Conservation (phyloP, 2,329 filamentous ascomycete genomes). For the Neurospora crassa region DNA sequence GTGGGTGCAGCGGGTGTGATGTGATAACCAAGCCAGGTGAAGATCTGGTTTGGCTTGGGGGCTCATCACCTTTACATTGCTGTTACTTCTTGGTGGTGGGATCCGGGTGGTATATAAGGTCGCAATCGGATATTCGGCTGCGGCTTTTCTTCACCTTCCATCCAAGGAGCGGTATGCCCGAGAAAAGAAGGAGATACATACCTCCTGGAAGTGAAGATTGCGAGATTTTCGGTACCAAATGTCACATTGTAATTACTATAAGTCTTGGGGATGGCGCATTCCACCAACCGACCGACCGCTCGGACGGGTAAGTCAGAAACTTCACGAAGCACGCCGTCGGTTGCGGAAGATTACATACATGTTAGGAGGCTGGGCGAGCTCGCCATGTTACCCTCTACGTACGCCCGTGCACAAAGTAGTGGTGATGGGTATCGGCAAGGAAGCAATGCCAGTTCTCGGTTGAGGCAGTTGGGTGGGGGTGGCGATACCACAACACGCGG, state of each 20-base stretch:
- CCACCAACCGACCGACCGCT: background rate
- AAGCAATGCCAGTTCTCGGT: background rate
- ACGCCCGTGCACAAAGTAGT: background rate
- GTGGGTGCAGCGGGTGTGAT: background rate
- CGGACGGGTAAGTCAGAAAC: background rate
- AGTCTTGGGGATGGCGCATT: background rate
- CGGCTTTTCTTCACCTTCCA: background rate
- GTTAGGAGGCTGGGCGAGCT: background rate
- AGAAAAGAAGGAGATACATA: background rate
- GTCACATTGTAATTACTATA: background rate
- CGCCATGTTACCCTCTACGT: background rate
- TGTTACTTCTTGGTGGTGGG: background rate
- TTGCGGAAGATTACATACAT: background rate
- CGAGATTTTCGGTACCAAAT: background rate
- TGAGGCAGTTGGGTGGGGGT: background rate
- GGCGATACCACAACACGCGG: background rate
- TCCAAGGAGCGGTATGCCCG: background rate
- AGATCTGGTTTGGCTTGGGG: background rate
- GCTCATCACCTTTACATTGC: background rate
- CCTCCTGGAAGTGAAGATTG: background rate
- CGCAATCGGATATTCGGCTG: background rate
- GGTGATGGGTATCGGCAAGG: background rate
- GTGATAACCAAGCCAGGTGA: background rate
- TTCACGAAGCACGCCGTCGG: background rate
- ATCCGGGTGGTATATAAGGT: background rate